Evolutionary conservation across 1,284 basidiomycete genomes (phyloP).

Genomic region (Tetrapyrgos nigripes): DNA sequence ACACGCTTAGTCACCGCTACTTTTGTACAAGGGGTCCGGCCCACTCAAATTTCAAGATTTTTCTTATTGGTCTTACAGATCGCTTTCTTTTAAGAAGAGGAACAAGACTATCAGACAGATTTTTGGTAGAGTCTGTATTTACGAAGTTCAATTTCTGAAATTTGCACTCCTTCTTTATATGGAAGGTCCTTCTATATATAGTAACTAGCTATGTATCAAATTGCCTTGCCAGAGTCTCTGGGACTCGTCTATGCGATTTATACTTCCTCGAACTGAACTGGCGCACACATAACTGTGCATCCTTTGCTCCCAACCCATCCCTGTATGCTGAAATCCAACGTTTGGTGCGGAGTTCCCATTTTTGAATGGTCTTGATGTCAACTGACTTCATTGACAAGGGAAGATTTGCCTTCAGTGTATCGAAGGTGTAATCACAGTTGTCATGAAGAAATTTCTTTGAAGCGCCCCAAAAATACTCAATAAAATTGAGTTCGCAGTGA

Average conservation of each 20-base stretch:
- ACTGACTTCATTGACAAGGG: conserved; percentile 26
- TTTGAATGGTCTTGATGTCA: conserved; percentile 25
- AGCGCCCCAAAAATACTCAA: conserved; percentile 28
- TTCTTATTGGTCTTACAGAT: conserved; percentile 13
- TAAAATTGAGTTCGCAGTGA: conserved; percentile 31
- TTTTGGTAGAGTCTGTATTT: neutral
- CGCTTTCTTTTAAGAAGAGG: neutral
- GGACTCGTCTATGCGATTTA: conserved; percentile 31
- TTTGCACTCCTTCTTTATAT: neutral
- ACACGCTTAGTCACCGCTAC: neutral
- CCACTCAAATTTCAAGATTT: neutral
- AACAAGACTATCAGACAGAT: conserved; percentile 10
- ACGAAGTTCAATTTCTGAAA: neutral
- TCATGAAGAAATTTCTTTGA: conserved; percentile 30
- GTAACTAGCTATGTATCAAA: conserved; percentile 22
- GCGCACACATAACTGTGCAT: conserved; percentile 30
- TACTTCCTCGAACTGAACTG: conserved; percentile 33
- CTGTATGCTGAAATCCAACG: conserved; percentile 36
- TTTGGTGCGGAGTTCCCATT: conserved; percentile 34
- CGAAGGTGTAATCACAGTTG: conserved; percentile 33
- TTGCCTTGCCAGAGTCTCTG: conserved; percentile 26
- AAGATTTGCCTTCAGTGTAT: conserved; percentile 26
- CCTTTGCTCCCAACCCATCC: conserved; percentile 21
- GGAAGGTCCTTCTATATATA: neutral
- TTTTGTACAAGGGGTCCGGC: neutral